Evolutionary conservation across 2,329 filamentous ascomycete genomes (phyloP).

Genomic region (Penicillium olsonii): DNA sequence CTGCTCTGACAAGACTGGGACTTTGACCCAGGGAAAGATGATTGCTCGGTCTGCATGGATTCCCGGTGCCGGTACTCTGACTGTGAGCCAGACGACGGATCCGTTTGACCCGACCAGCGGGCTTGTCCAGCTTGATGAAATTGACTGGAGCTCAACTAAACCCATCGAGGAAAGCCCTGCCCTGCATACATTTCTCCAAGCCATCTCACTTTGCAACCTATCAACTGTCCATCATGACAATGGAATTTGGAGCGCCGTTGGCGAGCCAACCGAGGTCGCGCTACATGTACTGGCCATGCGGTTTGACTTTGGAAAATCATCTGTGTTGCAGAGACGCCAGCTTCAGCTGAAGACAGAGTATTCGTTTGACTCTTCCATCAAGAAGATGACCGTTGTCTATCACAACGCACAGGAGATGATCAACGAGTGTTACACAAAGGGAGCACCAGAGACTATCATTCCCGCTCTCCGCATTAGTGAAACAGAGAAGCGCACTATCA

Average conservation of each 20-base stretch:
- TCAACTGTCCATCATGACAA: constrained; percentile 50
- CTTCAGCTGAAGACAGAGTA: constrained; percentile 54
- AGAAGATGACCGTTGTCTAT: constrained; percentile 68
- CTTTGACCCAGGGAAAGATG: constrained; percentile 59
- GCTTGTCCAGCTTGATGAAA: constrained; percentile 41
- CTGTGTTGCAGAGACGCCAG: constrained; percentile 36
- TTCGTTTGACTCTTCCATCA: constrained; percentile 65
- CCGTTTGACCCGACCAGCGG: constrained; percentile 59
- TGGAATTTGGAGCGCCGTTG: constrained; percentile 56
- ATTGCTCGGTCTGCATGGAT: constrained; percentile 61
- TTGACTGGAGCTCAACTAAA: constrained; percentile 31
- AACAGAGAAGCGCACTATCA: constrained; percentile 22
- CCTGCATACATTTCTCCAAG: constrained; percentile 54
- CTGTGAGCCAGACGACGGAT: constrained; percentile 54
- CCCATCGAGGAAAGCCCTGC: constrained; percentile 31
- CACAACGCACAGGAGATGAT: constrained; percentile 28
- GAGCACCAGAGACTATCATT: constrained; percentile 63
- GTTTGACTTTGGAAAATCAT: constrained; percentile 55
- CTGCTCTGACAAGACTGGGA: constrained; percentile 61
- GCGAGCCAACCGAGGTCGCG: constrained; percentile 68
- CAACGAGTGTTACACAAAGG: constrained; percentile 59
- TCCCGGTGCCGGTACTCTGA: constrained; percentile 54
- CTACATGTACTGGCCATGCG: constrained; percentile 66
- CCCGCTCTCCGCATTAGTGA: constrained; percentile 20
- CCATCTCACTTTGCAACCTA: constrained; percentile 59